Evolutionary conservation across 1,284 basidiomycete species (phyloP), one percentile per base, ranked within the genome.

Genomic region (Schizophyllum amplum): DNA sequence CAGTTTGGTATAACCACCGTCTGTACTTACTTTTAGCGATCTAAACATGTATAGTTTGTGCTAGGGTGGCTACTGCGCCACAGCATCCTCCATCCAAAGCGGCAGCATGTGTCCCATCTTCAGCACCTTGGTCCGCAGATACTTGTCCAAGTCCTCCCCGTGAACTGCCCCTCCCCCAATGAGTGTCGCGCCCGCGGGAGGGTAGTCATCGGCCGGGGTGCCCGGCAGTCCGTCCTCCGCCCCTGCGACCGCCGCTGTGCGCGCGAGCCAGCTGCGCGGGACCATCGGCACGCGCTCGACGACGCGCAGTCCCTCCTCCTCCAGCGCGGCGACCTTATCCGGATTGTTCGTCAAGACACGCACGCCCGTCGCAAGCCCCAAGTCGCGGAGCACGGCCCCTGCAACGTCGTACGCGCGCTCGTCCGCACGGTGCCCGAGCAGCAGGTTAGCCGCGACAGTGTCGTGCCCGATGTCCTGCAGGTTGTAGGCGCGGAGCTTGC

Each of bases 401-500:
- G 96, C 95, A 57, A 99, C 81, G 63, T 90, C 92, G 73, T 99
- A 99, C 51, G 87, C 89, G 33, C 97, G 81, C 71, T 97, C 92
- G 71, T 99, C 97, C 4, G 97, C 95, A 57, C 86, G 80, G 70
- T 98, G 92, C 1, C 97, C 97, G 23, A 99, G 84, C 78, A 98
- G 81, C 49, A 99, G 76, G 71, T 99, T 99, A 49, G 97, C 97
- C 6, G 91, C 88, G 63, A 99, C 97, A 2, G 97, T 99, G 73
- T 99, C 97, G 68, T 98, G 93, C 0, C 97, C 97, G 56, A 99
- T 78, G 69, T 99, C 97, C 70, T 99, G 97, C 25, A 99, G 78
- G 68, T 99, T 99, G 77, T 99, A 99, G 11, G 97, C 97, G 53
- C 92, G 85, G 59, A 99, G 91, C 71, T 99, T 99, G 60, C 94